Evolutionary conservation across 2,329 filamentous ascomycete species (phyloP).

Genomic region (Talaromyces sp.): DNA sequence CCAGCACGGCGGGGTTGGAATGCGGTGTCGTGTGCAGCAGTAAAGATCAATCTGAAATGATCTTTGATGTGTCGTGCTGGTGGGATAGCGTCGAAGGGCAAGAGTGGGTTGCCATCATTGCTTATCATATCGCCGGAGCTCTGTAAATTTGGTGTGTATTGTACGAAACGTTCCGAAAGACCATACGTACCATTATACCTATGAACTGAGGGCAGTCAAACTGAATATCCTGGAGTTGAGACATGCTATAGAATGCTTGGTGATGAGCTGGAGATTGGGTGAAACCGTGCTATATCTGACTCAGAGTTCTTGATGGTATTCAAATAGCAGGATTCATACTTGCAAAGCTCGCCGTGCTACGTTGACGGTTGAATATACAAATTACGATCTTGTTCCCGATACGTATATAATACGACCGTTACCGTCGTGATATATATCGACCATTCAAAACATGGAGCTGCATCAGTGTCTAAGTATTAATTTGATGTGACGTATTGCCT

Average conservation of each 20-base stretch:
- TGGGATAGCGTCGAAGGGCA: neutral
- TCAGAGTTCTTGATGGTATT: neutral
- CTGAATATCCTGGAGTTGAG: neutral
- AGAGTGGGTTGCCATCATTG: neutral
- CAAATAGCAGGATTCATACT: neutral
- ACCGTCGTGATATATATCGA: neutral
- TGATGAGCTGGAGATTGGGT: neutral
- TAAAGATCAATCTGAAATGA: neutral
- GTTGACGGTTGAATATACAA: neutral
- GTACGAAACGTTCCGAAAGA: conserved; percentile 17
- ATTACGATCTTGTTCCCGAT: neutral
- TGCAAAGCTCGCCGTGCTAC: neutral
- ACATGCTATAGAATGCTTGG: neutral
- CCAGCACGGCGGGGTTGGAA: neutral
- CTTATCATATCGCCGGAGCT: conserved; percentile 14
- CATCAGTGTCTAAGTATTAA: too few species aligned
- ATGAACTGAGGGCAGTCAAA: neutral
- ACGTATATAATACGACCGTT: neutral
- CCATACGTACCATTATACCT: neutral
- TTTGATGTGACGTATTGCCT: neutral
- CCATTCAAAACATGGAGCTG: neutral
- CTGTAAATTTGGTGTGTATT: conserved; percentile 19
- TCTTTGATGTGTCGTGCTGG: neutral
- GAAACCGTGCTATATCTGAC: neutral
- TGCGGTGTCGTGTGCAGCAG: neutral